phyloP scores from a whole-genome alignment of 163 green algal genomes.

The Picocystis sp. region DNA sequence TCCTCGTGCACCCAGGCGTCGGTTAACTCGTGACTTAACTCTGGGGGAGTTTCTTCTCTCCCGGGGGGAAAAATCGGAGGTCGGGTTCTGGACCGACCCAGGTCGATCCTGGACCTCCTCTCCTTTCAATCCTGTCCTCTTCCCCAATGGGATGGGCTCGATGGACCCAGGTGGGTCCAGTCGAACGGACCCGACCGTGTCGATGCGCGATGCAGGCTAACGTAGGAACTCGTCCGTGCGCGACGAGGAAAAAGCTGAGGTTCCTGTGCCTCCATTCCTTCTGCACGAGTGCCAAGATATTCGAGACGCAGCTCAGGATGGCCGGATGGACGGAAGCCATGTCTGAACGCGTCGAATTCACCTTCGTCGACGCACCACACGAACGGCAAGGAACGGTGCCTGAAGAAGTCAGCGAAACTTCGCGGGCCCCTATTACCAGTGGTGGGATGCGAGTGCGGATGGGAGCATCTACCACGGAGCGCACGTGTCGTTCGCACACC shows the following conservation, averaged over 20 bases:
- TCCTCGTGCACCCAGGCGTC: no score
- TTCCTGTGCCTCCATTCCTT: constrained; percentile 30
- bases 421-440: constrained; percentile 34
- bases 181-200: no score
- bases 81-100: no score
- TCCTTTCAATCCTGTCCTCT: no score
- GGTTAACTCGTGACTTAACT: no score
- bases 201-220: no score
- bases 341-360: constrained; percentile 27
- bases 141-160: no score
- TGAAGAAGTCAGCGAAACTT: constrained; percentile 39
- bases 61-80: no score
- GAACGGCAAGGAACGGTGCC: constrained; percentile 32
- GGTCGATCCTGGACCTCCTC: no score
- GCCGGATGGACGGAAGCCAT: constrained; percentile 18
- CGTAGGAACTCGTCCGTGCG: no score
- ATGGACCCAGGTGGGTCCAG: no score
- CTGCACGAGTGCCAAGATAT: constrained; percentile 24
- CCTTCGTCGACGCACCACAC: constrained; percentile 42
- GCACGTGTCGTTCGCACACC: constrained; percentile 13
- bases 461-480: constrained; percentile 20
- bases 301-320: constrained; percentile 19
- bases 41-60: no score
- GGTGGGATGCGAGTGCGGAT: constrained; percentile 7
- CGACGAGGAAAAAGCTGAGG: constrained; percentile 9